Percentiles rank a stretch among this genome's conserved stretches.
phyloP scores from a whole-genome alignment of 148 eudicot genomes.

The Polygonum maritimum region DNA sequence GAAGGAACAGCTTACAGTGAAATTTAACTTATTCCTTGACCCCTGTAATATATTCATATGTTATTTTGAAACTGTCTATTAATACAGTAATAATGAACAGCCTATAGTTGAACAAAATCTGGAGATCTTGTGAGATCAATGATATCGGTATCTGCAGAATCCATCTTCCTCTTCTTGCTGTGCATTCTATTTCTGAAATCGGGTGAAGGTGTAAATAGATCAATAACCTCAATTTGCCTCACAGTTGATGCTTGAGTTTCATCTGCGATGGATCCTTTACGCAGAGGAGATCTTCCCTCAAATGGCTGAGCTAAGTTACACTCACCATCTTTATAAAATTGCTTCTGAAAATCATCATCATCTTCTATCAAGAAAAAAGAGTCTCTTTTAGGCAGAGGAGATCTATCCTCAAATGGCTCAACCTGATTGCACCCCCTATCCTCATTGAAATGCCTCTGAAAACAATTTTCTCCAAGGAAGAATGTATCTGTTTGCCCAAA shows the following conservation, averaged over 20 bases:
- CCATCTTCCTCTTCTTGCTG: constrained; percentile 43
- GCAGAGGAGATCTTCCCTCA: neutral
- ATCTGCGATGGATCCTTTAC: neutral
- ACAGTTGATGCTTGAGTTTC: neutral
- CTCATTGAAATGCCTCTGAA: neutral
- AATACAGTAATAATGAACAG: neutral
- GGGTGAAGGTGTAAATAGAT: constrained; percentile 69
- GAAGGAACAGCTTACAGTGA: neutral
- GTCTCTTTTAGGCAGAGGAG: neutral
- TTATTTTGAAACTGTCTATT: neutral
- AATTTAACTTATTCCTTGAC: neutral
- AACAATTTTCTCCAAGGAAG: neutral
- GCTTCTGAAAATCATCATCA: no score
- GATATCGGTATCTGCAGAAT: constrained; percentile 28
- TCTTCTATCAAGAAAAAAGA: no score
- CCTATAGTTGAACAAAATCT: constrained; percentile 34
- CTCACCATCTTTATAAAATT: constrained; percentile 13
- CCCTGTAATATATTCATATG: neutral
- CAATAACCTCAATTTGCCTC: constrained; percentile 49
- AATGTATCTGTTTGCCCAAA: neutral
- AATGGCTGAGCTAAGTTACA: constrained; percentile 13
- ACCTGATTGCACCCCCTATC: constrained; percentile 10
- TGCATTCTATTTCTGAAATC: constrained; percentile 19
- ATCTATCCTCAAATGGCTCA: constrained; percentile 7
- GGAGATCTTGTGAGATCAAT: constrained; percentile 76